A percentile compares a stretch with the other conserved stretches of the same genome.
These are phyloP conservation scores for Lasiodiplodia theobromae DNA, from an alignment of 2,329 filamentous ascomycete genomes.

Conservation along the genomic window DNA sequence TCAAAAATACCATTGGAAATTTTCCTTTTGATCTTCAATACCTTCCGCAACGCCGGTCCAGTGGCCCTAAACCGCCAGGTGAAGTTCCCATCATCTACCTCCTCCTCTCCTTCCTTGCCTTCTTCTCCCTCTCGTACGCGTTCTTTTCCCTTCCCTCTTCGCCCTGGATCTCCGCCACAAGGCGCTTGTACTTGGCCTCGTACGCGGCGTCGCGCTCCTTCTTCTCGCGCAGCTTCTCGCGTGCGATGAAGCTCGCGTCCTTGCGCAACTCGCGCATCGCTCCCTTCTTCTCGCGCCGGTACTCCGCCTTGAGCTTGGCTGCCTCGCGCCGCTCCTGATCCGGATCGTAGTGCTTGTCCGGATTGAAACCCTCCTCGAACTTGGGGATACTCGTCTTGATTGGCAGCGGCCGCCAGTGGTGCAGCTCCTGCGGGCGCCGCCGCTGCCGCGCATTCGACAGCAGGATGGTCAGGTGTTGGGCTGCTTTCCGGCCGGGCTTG, in stretches of 20 bases:
- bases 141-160: slow-evolving; percentile 89
- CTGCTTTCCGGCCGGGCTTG: slow-evolving; percentile 51
- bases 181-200: slow-evolving; percentile 92
- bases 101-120: slow-evolving; percentile 68
- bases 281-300: slow-evolving; percentile 95
- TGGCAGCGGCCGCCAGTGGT: slow-evolving; percentile 85
- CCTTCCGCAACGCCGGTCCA: neutral
- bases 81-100: neutral
- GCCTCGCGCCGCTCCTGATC: slow-evolving; percentile 87
- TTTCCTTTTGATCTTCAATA: neutral
- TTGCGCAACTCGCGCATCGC: slow-evolving; percentile 93
- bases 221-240: slow-evolving; percentile 90
- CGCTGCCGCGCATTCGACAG: slow-evolving; percentile 68
- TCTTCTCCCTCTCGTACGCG: slow-evolving; percentile 88
- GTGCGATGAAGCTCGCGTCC: slow-evolving; percentile 90
- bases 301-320: slow-evolving; percentile 84
- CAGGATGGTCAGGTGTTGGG: slow-evolving; percentile 68
- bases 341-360: slow-evolving; percentile 95
- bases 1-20: neutral
- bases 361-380: slow-evolving; percentile 95
- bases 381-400: slow-evolving; percentile 91
- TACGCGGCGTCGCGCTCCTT: slow-evolving; percentile 92
- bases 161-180: slow-evolving; percentile 94
- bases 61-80: neutral
- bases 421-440: slow-evolving; percentile 83